Evolutionary conservation across 805 yeast genomes (phyloP), one percentile per base, ranked within the genome.

Genomic region (Candida methanosorbosa): DNA sequence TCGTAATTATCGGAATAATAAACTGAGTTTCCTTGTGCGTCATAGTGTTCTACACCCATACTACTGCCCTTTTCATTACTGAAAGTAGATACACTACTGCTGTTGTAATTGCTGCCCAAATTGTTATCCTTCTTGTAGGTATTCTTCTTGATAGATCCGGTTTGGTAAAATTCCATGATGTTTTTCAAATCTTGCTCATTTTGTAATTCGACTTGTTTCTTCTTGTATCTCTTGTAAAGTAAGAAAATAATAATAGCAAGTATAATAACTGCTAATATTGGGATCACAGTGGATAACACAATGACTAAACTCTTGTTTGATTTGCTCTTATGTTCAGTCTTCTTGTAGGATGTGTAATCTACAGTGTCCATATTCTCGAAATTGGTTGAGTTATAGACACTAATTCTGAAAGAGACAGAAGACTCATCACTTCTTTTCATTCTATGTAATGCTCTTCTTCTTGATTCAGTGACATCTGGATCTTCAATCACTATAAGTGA

Each of bases 231-330:
- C 33, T 40, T 56, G 39, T 53, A 54, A 13, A 61, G n/a, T 26
- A 50, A 37, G 2, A 57, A 17, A 0, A 52, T 47, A 9, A 53
- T 50, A 9, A 61, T 57, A 0, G 52, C 57, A 3, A 57, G 39
- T 1, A 64, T 54, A 9, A 58, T 50, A 3, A 68, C 39, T 4
- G 57, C 56, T 12, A 67, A 52, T 2, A 68, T 34, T 4, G 75
- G 73, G 5, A 69, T 51, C 9, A 68, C 46, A 1, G 69, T 63
- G 0, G 74, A 64, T n/a, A 70, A 45, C 1, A 67, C 75, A 14
- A 70, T 71, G 11, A 68, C 50, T 3, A 63, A 39, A n/a, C 42
- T 42, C 36, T 46, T 55, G 33, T 44, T 47, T 2, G 48, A 43
- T 27, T 36, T 32, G 9, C 43, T 4, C 5, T 40, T 14, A 6